Evolutionary conservation across 129 eudicot species (phyloP).

Genomic region (Solidago caesia): DNA sequence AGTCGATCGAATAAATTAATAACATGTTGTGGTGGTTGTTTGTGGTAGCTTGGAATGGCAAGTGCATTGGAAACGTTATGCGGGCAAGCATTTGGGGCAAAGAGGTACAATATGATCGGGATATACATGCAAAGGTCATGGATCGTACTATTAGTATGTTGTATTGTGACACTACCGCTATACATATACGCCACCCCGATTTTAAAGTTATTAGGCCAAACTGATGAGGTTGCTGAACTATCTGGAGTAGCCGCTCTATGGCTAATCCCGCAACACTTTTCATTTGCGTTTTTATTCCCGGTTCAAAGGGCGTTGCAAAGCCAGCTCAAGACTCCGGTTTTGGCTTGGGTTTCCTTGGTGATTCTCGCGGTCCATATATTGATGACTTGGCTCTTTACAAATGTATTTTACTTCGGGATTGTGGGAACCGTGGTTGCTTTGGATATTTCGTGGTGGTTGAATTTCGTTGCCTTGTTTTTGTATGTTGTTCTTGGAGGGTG

Average conservation of each 20-base stretch:
- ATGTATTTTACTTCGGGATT: conserved; percentile 43
- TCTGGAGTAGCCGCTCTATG: conserved; percentile 63
- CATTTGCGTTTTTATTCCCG: conserved; percentile 74
- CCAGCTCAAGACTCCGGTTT: conserved; percentile 55
- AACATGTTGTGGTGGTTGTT: not conserved
- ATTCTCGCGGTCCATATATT: conserved; percentile 44
- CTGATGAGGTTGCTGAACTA: conserved; percentile 54
- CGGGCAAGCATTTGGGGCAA: conserved; percentile 85
- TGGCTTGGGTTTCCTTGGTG: conserved; percentile 59
- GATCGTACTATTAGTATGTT: conserved; percentile 53
- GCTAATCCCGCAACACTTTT: conserved; percentile 76
- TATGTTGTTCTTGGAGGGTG: conserved; percentile 68
- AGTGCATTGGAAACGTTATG: conserved; percentile 86
- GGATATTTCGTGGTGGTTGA: conserved; percentile 71
- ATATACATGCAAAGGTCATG: conserved; percentile 77
- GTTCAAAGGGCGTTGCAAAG: conserved; percentile 70
- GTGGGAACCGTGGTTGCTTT: conserved; percentile 58
- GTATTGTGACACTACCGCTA: conserved; percentile 48
- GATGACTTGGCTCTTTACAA: conserved; percentile 49
- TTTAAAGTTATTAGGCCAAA: conserved; percentile 49
- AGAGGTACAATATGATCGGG: conserved; percentile 63
- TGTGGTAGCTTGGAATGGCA: conserved; percentile 67
- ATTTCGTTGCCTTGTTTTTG: conserved; percentile 41
- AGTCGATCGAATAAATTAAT: too few relatives aligned
- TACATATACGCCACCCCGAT: conserved; percentile 60